Conservation (phyloP, 148 eudicot genomes). For the Pharnaceum exiguum region DNA sequence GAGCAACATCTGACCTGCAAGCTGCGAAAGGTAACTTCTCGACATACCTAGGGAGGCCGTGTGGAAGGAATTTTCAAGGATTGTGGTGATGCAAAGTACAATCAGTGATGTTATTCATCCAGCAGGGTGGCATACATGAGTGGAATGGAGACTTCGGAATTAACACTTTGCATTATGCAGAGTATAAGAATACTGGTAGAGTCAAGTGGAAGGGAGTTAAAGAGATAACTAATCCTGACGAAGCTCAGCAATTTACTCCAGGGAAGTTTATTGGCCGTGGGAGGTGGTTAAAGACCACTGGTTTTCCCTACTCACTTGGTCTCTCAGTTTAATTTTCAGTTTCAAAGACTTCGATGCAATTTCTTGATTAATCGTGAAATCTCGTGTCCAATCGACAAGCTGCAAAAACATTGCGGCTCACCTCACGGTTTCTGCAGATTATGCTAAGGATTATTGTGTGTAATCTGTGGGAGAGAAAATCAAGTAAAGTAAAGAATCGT, state of each 20-base stretch:
- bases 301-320: conserved; percentile 18
- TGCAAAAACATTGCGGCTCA: too few relatives aligned
- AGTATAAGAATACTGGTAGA: conserved; percentile 21
- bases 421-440: too few relatives aligned
- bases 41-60: conserved; percentile 24
- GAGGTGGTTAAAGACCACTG: conserved; percentile 22
- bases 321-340: too few relatives aligned
- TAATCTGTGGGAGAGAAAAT: too few relatives aligned
- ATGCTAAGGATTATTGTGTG: too few relatives aligned
- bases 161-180: conserved; percentile 20
- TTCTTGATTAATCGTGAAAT: too few relatives aligned
- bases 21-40: conserved; percentile 4
- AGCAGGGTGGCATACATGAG: conserved; percentile 27
- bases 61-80: conserved; percentile 31
- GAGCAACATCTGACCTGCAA: conserved; percentile 15
- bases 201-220: conserved; percentile 22
- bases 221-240: not conserved
- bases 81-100: conserved; percentile 14
- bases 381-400: too few relatives aligned
- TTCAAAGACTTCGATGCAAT: too few relatives aligned
- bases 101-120: conserved; percentile 22
- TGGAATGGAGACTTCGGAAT: conserved; percentile 24
- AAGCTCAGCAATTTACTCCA: conserved; percentile 19
- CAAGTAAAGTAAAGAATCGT: too few relatives aligned
- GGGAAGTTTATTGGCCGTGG: conserved; percentile 21